Base-by-base conservation (phyloP, 2,329 filamentous ascomycete species). In the Paraphoma sp. region DNA sequence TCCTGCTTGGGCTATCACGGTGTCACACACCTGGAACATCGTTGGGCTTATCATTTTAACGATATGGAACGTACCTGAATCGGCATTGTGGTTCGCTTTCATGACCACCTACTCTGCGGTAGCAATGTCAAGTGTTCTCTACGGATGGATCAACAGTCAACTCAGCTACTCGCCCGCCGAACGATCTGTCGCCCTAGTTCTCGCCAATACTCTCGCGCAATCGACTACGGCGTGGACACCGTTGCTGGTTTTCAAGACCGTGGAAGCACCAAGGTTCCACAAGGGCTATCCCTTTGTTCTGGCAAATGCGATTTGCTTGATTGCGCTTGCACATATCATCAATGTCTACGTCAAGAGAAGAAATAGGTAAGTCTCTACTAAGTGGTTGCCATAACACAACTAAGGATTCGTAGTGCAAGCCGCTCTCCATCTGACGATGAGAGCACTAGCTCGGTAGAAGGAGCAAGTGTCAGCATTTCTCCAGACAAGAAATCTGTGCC, bases 171-270 rank as follows among this genome's bases (percentile, higher is more conserved):
- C 79, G 1, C 78, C 79, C 0, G 79, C 78, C 0, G 79, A 85
- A 55, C 71, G 84, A 6, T 76, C 82, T 0, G 78, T 86, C 48
- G 81, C 79, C 0, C 66, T 86, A 6, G 79, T 86, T 4, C 65
- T 83, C 18, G 81, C 85, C 58, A 87, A 84, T 46, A 76, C 78
- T 0, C 72, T 86, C n/a, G 77, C 83, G 0, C 83, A 85, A 65
- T 84, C 80, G 0, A 83, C 82, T 0, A 86, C 82, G 0, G 83
- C 82, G 0, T 87, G 84, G 84, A 86, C 82, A 2, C 81, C 80
- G 3, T 62, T 86, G 2, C 64, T 87, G 11, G 79, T 81, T 0
- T 87, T 84, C 60, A 78, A 77, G 58, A 81, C 80, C 0, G 72
- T 78, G 2, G 79, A 81, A 59, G 79, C 70, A 1, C 79, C 79